Evolutionary conservation across 208 protist species (phyloP), one percentile per base, ranked within the genome.

Genomic region (Crithidia thermophila): DNA sequence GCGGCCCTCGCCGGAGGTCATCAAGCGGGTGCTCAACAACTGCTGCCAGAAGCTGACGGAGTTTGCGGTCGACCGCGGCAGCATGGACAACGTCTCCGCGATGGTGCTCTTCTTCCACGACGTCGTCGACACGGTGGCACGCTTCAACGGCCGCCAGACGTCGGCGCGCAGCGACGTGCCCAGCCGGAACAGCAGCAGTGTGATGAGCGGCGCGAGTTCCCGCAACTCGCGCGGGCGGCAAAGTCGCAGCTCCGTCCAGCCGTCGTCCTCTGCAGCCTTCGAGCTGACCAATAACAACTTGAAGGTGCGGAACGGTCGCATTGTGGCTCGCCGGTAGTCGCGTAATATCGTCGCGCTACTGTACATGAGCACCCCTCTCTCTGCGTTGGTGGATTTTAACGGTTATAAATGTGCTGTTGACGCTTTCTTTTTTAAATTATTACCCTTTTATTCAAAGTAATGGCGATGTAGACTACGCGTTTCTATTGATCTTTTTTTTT

Each of bases 31-130:
- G 37, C 62, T 93, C 37, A 81, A 87, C 58, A 89, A 89, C 64
- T 94, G 88, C 65, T 82, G 80, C 21, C 80, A 88, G 61, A 94
- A 94, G 56, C 77, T 94, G 21, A 84, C 88, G 4, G 88, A 94
- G 66, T 91, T 88, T 66, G 88, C 88, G 1, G 81, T 94, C n/a
- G 81, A 87, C 47, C 77, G 85, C 34, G 88, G 88, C 30, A 90
- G 83, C 63, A 94, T 81, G 21, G 88, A 94, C 63, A 94, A 94
- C 72, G 88, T 94, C 18, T 88, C 80, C 7, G 85, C 87, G 13
- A 82, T 86, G 69, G 55, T 94, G 13, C 53, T 94, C 14, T 91
- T 91, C 62, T 94, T 94, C 65, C 88, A 94, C 68, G 80, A 94
- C 59, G 82, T 94, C 14, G 82, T 85, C 4, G 80, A 94, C 37